Evolutionary conservation across 805 yeast genomes (phyloP).

Genomic region (Ogataea nitratoaversa): DNA sequence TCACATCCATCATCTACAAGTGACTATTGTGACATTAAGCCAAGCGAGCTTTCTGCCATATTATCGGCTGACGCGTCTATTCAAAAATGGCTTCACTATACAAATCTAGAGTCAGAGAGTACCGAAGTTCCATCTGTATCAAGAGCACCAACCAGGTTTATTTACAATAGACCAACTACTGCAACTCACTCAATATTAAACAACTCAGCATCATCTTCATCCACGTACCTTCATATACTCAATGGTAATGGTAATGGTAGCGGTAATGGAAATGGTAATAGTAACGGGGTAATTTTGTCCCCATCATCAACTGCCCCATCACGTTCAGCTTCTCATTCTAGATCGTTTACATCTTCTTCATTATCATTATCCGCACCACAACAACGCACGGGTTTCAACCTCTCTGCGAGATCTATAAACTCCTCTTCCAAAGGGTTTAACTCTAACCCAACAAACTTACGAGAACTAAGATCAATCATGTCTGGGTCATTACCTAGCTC

Average conservation of each 20-base stretch:
- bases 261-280: not conserved
- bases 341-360: slow-evolving; percentile 5
- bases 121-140: slow-evolving; percentile 6
- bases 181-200: slow-evolving; percentile 19
- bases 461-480: slow-evolving; percentile 35
- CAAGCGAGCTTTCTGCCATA: not conserved
- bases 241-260: not conserved
- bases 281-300: not conserved
- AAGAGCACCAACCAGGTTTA: slow-evolving; percentile 16
- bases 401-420: slow-evolving; percentile 13
- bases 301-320: not conserved
- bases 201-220: slow-evolving; percentile 13
- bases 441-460: slow-evolving; percentile 30
- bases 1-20: not conserved
- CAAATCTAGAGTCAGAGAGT: slow-evolving; percentile 9
- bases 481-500: too few species aligned
- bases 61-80: slow-evolving; percentile 7
- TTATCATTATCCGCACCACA: slow-evolving; percentile 4
- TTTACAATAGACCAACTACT: slow-evolving; percentile 15
- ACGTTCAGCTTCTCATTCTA: slow-evolving; percentile 4
- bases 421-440: slow-evolving; percentile 11
- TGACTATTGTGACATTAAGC: not conserved
- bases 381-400: slow-evolving; percentile 1
- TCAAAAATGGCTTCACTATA: slow-evolving; percentile 13
- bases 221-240: not conserved